Evolutionary conservation across 805 yeast species (phyloP), one percentile per base, ranked within the genome.

Genomic region (Zygosaccharomyces pseudorouxii): DNA sequence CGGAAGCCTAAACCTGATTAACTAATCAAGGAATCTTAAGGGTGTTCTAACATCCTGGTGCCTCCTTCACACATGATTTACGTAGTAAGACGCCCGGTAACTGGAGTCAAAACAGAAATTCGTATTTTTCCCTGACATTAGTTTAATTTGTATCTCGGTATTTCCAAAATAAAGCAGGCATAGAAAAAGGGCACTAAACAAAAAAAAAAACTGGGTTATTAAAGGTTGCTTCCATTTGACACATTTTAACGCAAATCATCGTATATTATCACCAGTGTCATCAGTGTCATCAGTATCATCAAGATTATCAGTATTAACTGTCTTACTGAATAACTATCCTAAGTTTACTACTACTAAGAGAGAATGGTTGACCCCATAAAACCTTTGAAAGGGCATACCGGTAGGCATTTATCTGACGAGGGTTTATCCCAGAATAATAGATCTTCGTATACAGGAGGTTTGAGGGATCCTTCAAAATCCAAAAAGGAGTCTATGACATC

Each of bases 331-430:
- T 25, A 25, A 25, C 28, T 25, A 25, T 10, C 10, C 28, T 14
- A 12, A 18, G 2, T 33, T 29, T 19, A 20, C 27, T n/a, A 28
- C 8, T 8, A 12, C 14, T 41, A 29, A 29, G 23, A 33, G 12
- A 41, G 18, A 10, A 41, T 41, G 44, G 36, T 29, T 41, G 36
- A 29, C 19, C 12, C 44, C 44, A 30, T 7, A 16, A 29, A 19
- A 11, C 25, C 44, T 19, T 22, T 19, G 8, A 12, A 23, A 9
- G 28, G 18, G 19, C n/a, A 19, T n/a, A 9, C 36, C 16, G 37
- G 44, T n/a, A 14, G 19, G n/a, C 20, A n/a, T 18, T n/a, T 7
- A 16, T 20, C 28, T 29, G 16, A 19, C 9, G 36, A 25, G 3
- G 5, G 10, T 18, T 5, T 25, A 29, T 30, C 28, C 10, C 22